phyloP scores from a whole-genome alignment of 371 early-diverging fungal genomes.

The Dichotomocladium elegans region DNA sequence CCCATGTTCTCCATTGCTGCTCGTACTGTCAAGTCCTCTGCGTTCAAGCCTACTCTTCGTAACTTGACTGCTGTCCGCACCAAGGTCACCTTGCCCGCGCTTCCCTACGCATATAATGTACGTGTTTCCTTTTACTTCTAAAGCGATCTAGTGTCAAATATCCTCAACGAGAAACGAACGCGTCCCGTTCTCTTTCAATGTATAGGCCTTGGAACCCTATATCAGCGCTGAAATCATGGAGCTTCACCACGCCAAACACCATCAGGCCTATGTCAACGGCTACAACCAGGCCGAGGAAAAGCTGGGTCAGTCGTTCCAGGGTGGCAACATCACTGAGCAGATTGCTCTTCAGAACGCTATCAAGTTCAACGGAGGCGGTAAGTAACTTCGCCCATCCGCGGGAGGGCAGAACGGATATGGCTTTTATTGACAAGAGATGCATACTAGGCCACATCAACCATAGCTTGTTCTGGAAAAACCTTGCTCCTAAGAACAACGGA shows the following conservation, averaged over 20 bases:
- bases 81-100: constrained; percentile 72
- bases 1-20: constrained; percentile 46
- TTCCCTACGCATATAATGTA: constrained; percentile 73
- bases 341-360: constrained; percentile 78
- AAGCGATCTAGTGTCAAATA: not conserved
- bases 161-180: not conserved
- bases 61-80: constrained; percentile 46
- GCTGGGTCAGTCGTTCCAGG: constrained; percentile 64
- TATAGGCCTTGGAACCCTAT: constrained; percentile 88
- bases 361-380: constrained; percentile 95
- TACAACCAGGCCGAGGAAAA: constrained; percentile 66
- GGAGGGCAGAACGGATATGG: no score
- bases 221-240: constrained; percentile 95
- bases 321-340: constrained; percentile 68
- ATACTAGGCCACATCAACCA: constrained; percentile 95
- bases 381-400: no score
- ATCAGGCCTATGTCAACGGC: constrained; percentile 70
- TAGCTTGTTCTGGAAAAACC: constrained; percentile 93
- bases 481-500: constrained; percentile 78
- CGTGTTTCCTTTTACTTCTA: not conserved
- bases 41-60: constrained; percentile 35
- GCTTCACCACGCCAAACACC: constrained; percentile 96
- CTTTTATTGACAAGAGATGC: not conserved
- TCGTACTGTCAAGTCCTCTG: constrained; percentile 36
- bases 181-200: constrained; percentile 27